These are phyloP conservation scores for Quercus tomentella DNA, from an alignment of 331 rosid species.

Conservation along the genomic window DNA sequence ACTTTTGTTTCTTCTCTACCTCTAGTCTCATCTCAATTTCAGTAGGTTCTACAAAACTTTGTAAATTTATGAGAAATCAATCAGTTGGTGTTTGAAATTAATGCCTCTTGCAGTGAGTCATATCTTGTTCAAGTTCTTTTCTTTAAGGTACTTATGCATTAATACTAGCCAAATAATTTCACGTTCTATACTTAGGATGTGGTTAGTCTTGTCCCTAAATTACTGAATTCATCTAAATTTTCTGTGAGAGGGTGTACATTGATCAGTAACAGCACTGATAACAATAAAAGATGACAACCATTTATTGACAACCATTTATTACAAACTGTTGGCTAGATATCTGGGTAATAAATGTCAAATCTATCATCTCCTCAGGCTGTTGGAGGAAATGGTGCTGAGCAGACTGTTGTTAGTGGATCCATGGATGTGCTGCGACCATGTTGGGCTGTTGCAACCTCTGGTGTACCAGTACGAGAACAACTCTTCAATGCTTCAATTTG, in stretches of 20 bases:
- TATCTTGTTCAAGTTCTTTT: background rate
- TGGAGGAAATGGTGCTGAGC: slow-evolving; percentile 97
- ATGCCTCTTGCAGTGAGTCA: background rate
- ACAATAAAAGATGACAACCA: background rate
- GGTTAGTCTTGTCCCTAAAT: background rate
- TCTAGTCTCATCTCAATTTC: background rate
- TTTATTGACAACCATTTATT: too few species aligned
- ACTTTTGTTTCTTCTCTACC: slow-evolving; percentile 4
- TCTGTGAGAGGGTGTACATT: background rate
- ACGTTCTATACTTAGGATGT: background rate
- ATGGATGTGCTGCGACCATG: slow-evolving; percentile 98
- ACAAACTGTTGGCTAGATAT: background rate
- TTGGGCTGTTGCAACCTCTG: slow-evolving; percentile 99
- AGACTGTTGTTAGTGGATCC: slow-evolving; percentile 91
- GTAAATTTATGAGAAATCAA: background rate
- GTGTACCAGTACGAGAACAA: slow-evolving; percentile 91
- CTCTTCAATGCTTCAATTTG: slow-evolving; percentile 96
- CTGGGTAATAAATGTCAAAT: background rate
- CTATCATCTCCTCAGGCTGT: slow-evolving; percentile 63
- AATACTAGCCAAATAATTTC: background rate
- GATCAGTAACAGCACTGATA: background rate
- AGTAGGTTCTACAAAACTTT: background rate
- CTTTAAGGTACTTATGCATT: background rate
- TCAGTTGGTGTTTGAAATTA: background rate
- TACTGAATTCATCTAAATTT: background rate